Evolutionary conservation across 768 basidiomycete species (phyloP).

Genomic region (Candolleomyces aberdarensis): DNA sequence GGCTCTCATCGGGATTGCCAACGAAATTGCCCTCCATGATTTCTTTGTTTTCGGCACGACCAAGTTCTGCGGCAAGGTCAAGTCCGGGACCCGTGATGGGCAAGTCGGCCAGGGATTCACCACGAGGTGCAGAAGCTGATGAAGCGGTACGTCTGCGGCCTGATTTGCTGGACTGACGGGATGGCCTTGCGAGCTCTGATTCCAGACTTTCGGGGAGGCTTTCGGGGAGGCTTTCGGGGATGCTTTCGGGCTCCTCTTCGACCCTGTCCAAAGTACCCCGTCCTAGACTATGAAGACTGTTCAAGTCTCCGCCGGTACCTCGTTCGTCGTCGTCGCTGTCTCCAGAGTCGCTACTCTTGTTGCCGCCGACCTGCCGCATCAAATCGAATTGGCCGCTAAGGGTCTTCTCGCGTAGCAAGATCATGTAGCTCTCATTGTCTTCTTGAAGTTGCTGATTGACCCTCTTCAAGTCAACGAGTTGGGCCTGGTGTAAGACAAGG

Average conservation of each 20-base stretch:
- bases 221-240: constrained; percentile 37
- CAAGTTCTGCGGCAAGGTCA: constrained; percentile 88
- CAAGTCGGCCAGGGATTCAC: constrained; percentile 82
- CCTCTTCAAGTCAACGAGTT: constrained; percentile 82
- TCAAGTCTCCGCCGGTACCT: constrained; percentile 43
- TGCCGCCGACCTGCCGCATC: constrained; percentile 60
- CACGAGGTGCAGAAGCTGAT: constrained; percentile 50
- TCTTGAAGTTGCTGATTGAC: constrained; percentile 89
- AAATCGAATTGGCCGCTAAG: constrained; percentile 85
- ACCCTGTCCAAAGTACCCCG: constrained; percentile 62
- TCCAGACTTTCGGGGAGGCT: constrained; percentile 39
- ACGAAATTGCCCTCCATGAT: constrained; percentile 55
- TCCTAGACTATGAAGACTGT: constrained; percentile 54
- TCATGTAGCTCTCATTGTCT: constrained; percentile 97
- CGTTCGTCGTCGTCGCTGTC: constrained; percentile 42
- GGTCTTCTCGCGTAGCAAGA: constrained; percentile 87
- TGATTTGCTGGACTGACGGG: constrained; percentile 39
- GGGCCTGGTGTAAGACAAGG: constrained; percentile 77
- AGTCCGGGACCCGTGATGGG: constrained; percentile 88
- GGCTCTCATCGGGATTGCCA: constrained; percentile 48
- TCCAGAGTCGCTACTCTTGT: constrained; percentile 31
- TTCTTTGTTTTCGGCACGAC: constrained; percentile 88
- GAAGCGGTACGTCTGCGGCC: constrained; percentile 53
- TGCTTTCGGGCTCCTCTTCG: constrained; percentile 53
- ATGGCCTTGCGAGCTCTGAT: constrained; percentile 16